Evolutionary conservation across 2,329 filamentous ascomycete species (phyloP), one percentile per base, ranked within the genome.

Genomic region (Ceratocystiopsis brevicomis): DNA sequence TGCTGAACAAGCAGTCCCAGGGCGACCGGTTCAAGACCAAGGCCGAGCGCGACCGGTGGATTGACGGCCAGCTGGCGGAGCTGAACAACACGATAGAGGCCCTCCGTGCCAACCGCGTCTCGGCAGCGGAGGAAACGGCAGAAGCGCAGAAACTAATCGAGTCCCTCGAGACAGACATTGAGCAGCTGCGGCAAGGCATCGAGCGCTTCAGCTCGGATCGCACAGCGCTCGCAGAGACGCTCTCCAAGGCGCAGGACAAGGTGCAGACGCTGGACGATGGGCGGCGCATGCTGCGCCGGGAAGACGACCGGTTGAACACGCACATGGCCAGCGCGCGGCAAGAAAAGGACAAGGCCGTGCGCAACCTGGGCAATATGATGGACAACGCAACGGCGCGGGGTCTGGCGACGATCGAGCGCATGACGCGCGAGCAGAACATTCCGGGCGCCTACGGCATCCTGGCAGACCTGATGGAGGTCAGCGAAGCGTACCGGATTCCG

Each of bases 1-100:
- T 98, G 9, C 84, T 93, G 55, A 83, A 82, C 41, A 98, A 98
- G 59, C 88, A 98, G 61, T 85, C 81, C 38, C 79, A 88, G 39
- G 86, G 81, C 50, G 80, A 81, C 16, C 81, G 85, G 48, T 98
- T 94, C 60, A 81, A 72, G 55, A 92, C 76, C 58, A 94, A 94
- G 64, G 72, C 74, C 10, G 85, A 96, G 56, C 78, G 92, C 38
- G 88, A 98, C 58, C 72, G 75, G 34, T 95, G 76, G 68, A 66
- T 98, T 41, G 76, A 75, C 47, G 71, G 75, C 48, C 81, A 95
- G 59, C 83, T 96, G 44, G 69, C 81, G 38, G 81, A 92, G 34
- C 73, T 87, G 43, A 81, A 85, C 50, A 65, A 74, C 34, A 81
- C 81, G 6, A 66, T 94, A 30, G 79, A 78, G 34, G 78, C 76